phyloP scores from a whole-genome alignment of 345 rosid genomes.

The Brassica carinata region DNA sequence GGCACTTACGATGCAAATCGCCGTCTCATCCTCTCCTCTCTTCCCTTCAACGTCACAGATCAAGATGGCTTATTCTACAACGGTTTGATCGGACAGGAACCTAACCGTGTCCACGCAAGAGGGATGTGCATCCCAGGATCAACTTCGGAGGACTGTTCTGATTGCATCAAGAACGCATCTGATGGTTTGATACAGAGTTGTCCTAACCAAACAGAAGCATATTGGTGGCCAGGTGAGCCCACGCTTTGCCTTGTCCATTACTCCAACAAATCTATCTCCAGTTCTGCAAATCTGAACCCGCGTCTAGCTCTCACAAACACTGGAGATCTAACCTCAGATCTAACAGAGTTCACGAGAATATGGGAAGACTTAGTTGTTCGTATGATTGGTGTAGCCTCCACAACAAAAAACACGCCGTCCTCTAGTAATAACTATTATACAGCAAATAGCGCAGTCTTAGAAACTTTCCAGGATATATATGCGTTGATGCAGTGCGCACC shows the following conservation, averaged over 20 bases:
- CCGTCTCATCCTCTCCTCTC: background rate
- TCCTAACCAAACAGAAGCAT: background rate
- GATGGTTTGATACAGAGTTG: background rate
- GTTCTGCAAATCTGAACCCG: background rate
- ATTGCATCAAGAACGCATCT: background rate
- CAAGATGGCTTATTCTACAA: background rate
- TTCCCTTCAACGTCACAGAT: background rate
- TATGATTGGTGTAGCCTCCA: background rate
- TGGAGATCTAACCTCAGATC: background rate
- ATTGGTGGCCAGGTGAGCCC: background rate
- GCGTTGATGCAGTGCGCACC: background rate
- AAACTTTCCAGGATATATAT: background rate
- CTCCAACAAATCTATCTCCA: background rate
- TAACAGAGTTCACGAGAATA: background rate
- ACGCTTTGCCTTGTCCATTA: background rate
- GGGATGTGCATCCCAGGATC: conserved; percentile 1
- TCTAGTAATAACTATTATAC: background rate
- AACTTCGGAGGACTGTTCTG: background rate
- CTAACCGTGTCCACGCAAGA: background rate
- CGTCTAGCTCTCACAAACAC: background rate
- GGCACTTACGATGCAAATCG: background rate
- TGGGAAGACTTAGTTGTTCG: background rate
- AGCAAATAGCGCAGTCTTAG: background rate
- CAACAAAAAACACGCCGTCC: background rate
- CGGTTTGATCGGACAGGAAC: background rate